Evolutionary conservation across 441 rosid genomes (phyloP).

Genomic region (Gossypium schwendimanii): DNA sequence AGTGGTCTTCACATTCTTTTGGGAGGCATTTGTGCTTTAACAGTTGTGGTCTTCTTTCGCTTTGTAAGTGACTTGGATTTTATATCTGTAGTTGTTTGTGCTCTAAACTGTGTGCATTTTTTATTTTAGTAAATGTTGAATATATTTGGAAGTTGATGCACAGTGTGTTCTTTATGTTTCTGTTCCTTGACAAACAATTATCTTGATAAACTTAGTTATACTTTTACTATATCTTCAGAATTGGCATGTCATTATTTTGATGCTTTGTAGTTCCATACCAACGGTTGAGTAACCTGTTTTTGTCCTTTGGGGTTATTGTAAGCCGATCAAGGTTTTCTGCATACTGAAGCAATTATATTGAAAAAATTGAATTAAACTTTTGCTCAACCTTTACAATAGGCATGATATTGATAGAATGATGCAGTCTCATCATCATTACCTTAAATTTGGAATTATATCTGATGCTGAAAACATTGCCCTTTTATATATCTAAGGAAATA

Average conservation of each 20-base stretch:
- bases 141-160: not conserved
- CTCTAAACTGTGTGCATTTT: not conserved
- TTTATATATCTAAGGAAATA: not conserved
- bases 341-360: not conserved
- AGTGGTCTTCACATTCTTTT: constrained; percentile 90
- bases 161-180: not conserved
- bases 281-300: not conserved
- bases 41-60: constrained; percentile 89
- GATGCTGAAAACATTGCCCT: not conserved
- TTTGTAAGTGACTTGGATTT: constrained; percentile 49
- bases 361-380: not conserved
- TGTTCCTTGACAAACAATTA: not conserved
- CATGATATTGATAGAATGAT: not conserved
- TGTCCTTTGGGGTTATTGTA: not conserved
- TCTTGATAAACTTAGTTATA: not conserved
- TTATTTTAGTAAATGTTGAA: not conserved
- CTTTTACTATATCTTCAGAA: not conserved
- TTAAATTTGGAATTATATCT: not conserved
- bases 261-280: not conserved
- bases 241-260: not conserved
- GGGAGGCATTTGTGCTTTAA: constrained; percentile 85
- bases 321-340: not conserved
- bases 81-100: constrained; percentile 1
- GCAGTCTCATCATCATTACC: not conserved
- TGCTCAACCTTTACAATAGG: not conserved